A percentile compares a stretch with the other conserved stretches of the same genome.
These are phyloP conservation scores for Claviceps quebecensis DNA, from an alignment of 2,329 filamentous ascomycete species.

Conservation along the genomic window DNA sequence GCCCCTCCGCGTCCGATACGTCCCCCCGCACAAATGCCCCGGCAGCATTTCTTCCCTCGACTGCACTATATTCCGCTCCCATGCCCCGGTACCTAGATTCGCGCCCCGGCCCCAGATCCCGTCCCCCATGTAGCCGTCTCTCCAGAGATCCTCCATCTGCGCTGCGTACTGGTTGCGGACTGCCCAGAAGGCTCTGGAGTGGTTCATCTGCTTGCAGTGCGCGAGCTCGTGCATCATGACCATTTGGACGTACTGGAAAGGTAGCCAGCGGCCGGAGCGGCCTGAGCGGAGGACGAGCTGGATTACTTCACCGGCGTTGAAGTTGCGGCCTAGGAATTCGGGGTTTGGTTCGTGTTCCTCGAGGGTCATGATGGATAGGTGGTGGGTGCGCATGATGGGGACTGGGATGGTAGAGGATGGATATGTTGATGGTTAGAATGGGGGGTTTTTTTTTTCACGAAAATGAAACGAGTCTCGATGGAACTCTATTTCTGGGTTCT, in stretches of 20 bases:
- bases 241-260: constrained; percentile 77
- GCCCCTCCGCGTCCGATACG: constrained; percentile 43
- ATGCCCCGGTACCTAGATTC: constrained; percentile 45
- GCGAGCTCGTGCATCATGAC: constrained; percentile 91
- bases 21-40: constrained; percentile 69
- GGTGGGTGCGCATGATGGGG: constrained; percentile 55
- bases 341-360: constrained; percentile 72
- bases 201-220: constrained; percentile 87
- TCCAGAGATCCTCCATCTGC: constrained; percentile 59
- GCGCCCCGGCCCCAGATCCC: constrained; percentile 70
- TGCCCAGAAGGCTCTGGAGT: constrained; percentile 67
- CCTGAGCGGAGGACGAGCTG: constrained; percentile 67
- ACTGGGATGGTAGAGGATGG: constrained; percentile 19
- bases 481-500: too few relatives aligned
- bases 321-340: constrained; percentile 79
- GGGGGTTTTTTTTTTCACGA: too few relatives aligned
- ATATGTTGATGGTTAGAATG: too few relatives aligned
- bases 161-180: constrained; percentile 60
- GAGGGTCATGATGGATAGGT: constrained; percentile 52
- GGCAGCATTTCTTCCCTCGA: constrained; percentile 42
- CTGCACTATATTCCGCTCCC: constrained; percentile 36
- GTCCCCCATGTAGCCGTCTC: constrained; percentile 59
- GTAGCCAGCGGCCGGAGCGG: constrained; percentile 55
- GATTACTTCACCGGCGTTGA: constrained; percentile 78
- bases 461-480: too few relatives aligned